Evolutionary conservation across 1,284 basidiomycete species (phyloP).

Genomic region (Ganoderma leucocontextum): DNA sequence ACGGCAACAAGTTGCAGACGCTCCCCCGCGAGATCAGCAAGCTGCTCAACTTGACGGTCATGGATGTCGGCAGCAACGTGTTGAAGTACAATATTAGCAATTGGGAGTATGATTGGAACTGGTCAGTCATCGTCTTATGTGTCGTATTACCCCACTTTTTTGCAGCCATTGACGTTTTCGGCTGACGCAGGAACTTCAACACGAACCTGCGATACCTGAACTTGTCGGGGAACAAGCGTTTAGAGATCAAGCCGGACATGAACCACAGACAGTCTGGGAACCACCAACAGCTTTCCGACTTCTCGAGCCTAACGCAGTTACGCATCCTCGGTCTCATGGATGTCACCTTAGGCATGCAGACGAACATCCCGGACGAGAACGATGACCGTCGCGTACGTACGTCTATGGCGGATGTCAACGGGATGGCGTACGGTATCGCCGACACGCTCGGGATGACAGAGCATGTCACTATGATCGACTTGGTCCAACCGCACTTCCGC

Average conservation of each 20-base stretch:
- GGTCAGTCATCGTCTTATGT: constrained; percentile 56
- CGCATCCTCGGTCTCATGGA: constrained; percentile 97
- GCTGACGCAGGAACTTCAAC: constrained; percentile 90
- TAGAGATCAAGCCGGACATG: constrained; percentile 83
- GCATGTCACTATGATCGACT: constrained; percentile 89
- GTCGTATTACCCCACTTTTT: neutral
- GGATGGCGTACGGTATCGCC: constrained; percentile 97
- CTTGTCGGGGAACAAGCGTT: constrained; percentile 86
- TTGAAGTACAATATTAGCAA: constrained; percentile 99
- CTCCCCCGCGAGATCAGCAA: constrained; percentile 92
- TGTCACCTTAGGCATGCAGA: constrained; percentile 87
- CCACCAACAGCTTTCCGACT: constrained; percentile 73
- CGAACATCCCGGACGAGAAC: constrained; percentile 88
- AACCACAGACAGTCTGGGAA: constrained; percentile 45
- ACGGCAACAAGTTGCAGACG: constrained; percentile 94
- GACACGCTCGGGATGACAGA: constrained; percentile 89
- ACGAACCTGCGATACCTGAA: constrained; percentile 91
- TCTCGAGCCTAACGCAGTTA: constrained; percentile 84
- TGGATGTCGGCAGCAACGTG: constrained; percentile 95
- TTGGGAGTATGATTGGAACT: constrained; percentile 99
- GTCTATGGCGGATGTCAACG: constrained; percentile 89
- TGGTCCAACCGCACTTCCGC: constrained; percentile 91
- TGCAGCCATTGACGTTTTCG: neutral
- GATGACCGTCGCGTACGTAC: constrained; percentile 94
- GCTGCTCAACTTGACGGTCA: constrained; percentile 79